Percentiles rank a stretch among this genome's conserved stretches.
Evolutionary conservation across 2,329 filamentous ascomycete genomes (phyloP).

Genomic region (Chrysoporthe puriensis): DNA sequence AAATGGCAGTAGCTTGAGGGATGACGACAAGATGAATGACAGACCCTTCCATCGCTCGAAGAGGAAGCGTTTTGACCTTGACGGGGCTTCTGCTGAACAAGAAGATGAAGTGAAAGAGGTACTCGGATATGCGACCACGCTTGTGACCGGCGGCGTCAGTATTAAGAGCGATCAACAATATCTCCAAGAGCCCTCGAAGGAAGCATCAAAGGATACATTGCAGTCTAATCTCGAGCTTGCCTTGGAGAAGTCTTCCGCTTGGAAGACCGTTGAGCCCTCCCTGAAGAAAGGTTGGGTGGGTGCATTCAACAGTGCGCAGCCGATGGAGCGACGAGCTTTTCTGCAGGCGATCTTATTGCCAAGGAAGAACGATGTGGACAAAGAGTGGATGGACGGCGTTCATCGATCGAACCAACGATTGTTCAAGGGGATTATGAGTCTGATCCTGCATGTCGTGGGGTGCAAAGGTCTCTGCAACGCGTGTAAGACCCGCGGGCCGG

Average conservation of each 20-base stretch:
- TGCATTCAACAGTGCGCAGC: background rate
- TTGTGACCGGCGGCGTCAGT: background rate
- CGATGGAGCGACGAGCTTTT: slow-evolving; percentile 10
- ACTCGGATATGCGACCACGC: background rate
- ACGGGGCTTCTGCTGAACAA: background rate
- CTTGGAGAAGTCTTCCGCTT: background rate
- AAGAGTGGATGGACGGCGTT: background rate
- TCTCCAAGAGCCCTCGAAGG: background rate
- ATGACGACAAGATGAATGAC: background rate
- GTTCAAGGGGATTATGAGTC: slow-evolving; percentile 4
- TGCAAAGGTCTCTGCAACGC: slow-evolving; percentile 1
- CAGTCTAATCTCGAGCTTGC: background rate
- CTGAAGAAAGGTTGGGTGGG: background rate
- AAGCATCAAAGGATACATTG: background rate
- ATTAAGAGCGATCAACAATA: background rate
- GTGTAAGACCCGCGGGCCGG: background rate
- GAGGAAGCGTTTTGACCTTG: background rate
- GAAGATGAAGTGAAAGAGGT: background rate
- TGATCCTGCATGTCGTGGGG: slow-evolving; percentile 10
- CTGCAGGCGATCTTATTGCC: slow-evolving; percentile 17
- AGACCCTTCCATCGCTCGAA: background rate
- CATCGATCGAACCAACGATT: background rate
- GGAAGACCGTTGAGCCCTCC: background rate
- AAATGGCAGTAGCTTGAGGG: background rate
- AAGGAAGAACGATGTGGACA: slow-evolving; percentile 4